Evolutionary conservation across 78 protist genomes (phyloP).

Genomic region (Monocercomonoides exilis): DNA sequence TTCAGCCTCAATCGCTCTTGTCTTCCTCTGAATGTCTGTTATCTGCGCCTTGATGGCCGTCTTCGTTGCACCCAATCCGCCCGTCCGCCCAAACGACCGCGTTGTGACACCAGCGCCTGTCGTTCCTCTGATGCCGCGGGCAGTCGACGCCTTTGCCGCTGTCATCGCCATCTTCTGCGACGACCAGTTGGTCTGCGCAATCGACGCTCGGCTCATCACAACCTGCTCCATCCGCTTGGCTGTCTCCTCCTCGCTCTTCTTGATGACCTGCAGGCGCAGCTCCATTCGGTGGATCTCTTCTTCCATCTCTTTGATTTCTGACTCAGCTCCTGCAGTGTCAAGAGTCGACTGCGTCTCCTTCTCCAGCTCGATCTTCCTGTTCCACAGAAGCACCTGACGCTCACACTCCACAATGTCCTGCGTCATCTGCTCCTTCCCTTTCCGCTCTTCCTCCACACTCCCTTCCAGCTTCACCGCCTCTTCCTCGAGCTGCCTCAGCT

Average conservation of each 20-base stretch:
- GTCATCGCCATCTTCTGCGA: background rate
- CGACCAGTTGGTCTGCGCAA: background rate
- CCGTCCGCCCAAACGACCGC: background rate
- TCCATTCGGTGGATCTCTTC: conserved; percentile 33
- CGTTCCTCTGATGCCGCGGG: background rate
- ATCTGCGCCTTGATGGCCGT: background rate
- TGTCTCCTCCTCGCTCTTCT: conserved; percentile 26
- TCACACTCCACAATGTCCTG: conserved; percentile 42
- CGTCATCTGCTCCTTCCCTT: conserved; percentile 28
- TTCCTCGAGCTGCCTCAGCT: conserved; percentile 1
- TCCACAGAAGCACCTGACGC: conserved; percentile 39
- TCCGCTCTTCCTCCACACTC: conserved; percentile 8
- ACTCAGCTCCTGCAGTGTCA: conserved; percentile 44
- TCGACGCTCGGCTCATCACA: conserved; percentile 8
- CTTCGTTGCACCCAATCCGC: background rate
- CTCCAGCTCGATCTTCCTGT: conserved; percentile 48
- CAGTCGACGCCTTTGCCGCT: background rate
- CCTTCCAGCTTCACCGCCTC: conserved; percentile 34
- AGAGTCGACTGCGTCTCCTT: conserved; percentile 50
- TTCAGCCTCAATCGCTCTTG: background rate
- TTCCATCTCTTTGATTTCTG: conserved; percentile 21
- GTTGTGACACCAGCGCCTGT: background rate
- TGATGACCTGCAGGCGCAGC: conserved; percentile 22
- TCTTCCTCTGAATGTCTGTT: background rate
- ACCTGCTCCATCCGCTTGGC: conserved; percentile 40